Evolutionary conservation across 2,329 filamentous ascomycete genomes (phyloP).

Genomic region (Ophiostoma ips): DNA sequence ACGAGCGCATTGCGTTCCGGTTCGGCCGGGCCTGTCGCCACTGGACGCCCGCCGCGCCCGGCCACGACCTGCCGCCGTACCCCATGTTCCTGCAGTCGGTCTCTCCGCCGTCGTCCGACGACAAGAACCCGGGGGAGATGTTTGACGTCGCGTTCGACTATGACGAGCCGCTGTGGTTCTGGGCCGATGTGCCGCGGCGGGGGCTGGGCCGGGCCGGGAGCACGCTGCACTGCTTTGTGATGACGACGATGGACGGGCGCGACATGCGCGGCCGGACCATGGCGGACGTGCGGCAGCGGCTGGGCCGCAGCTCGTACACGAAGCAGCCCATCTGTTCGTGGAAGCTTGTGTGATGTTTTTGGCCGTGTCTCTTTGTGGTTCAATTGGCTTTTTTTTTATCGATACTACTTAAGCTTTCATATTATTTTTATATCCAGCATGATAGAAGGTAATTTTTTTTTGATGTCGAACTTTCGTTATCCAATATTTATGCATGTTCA

Average conservation of each 20-base stretch:
- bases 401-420: too few species aligned
- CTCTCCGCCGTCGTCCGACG: conserved; percentile 52
- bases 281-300: conserved; percentile 30
- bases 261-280: conserved; percentile 36
- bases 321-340: conserved; percentile 33
- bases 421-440: too few species aligned
- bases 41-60: conserved; percentile 60
- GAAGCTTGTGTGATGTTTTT: conserved; percentile 28
- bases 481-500: too few species aligned
- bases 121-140: conserved; percentile 41
- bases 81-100: conserved; percentile 57
- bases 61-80: conserved; percentile 51
- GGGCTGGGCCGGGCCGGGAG: conserved; percentile 58
- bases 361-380: not conserved
- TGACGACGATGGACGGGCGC: conserved; percentile 33
- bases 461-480: too few species aligned
- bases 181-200: conserved; percentile 55
- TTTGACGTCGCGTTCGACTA: conserved; percentile 62
- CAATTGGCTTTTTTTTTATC: not conserved
- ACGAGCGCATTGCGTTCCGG: conserved; percentile 56
- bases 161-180: conserved; percentile 62
- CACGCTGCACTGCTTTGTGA: conserved; percentile 47
- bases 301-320: conserved; percentile 30
- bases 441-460: too few species aligned
- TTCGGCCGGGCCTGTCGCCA: conserved; percentile 71